phyloP scores from a whole-genome alignment of 2,329 filamentous ascomycete species.

The Drechslera avenae region DNA sequence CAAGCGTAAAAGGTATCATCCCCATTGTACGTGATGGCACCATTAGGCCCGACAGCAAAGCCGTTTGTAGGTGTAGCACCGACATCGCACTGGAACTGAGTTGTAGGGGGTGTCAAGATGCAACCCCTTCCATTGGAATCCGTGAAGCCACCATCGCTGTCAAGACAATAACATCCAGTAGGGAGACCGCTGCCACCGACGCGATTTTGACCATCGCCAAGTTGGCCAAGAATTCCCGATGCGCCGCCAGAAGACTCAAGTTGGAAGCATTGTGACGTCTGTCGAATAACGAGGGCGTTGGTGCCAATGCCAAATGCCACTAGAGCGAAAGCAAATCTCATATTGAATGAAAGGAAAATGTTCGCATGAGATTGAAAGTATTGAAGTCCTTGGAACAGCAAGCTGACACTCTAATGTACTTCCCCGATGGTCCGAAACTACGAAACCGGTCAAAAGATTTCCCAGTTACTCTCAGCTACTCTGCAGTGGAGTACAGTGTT shows the following conservation, averaged over 20 bases:
- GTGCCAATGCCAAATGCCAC: constrained; percentile 28
- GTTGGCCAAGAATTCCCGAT: constrained; percentile 62
- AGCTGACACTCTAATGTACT: no score
- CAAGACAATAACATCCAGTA: constrained; percentile 60
- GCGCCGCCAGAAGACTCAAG: constrained; percentile 33
- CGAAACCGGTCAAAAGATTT: constrained; percentile 11
- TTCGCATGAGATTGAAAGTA: neutral
- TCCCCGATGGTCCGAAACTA: neutral
- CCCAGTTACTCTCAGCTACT: neutral
- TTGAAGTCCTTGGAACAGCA: no score
- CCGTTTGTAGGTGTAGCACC: constrained; percentile 56
- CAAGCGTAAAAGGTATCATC: constrained; percentile 65
- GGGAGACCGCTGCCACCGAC: constrained; percentile 59
- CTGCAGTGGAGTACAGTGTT: constrained; percentile 6
- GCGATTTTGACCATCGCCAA: constrained; percentile 66
- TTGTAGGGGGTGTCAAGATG: constrained; percentile 65
- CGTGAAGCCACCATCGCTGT: constrained; percentile 55
- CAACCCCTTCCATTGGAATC: constrained; percentile 64
- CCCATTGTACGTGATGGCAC: constrained; percentile 59
- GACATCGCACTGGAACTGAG: constrained; percentile 66
- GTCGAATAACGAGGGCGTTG: constrained; percentile 29
- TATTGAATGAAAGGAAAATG: constrained; percentile 11
- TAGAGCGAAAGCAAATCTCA: constrained; percentile 31
- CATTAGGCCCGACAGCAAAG: constrained; percentile 62
- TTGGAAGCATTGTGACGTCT: constrained; percentile 25